Conservation (phyloP, 441 rosid species). For the Gossypium trilobum region DNA sequence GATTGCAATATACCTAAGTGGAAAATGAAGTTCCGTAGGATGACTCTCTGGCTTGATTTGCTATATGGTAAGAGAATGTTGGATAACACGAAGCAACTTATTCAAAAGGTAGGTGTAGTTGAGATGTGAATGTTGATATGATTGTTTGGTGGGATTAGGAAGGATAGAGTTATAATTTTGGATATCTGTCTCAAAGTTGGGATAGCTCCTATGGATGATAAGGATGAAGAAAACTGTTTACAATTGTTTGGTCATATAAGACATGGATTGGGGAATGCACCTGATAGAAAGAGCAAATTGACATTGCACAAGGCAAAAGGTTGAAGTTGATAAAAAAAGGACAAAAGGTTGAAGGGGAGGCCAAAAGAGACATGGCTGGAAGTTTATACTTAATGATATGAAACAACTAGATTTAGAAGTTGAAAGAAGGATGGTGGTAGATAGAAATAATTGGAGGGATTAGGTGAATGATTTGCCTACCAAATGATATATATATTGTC, state of each 20-base stretch:
- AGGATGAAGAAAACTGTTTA: neutral
- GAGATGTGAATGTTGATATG: neutral
- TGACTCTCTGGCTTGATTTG: neutral
- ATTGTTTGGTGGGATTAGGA: neutral
- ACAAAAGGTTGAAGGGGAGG: neutral
- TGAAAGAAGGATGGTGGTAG: neutral
- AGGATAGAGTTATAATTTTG: neutral
- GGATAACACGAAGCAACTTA: neutral
- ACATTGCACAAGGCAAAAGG: neutral
- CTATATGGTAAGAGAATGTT: neutral
- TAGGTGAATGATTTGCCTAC: neutral
- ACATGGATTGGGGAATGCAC: neutral
- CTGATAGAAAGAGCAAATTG: neutral
- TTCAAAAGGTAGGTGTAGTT: neutral
- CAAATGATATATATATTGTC: neutral
- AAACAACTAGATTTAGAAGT: neutral
- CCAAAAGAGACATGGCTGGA: neutral
- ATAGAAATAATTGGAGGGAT: neutral
- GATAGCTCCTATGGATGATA: neutral
- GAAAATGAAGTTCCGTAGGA: neutral
- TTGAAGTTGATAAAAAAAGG: neutral
- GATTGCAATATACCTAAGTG: neutral
- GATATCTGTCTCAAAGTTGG: neutral
- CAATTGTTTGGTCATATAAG: neutral
- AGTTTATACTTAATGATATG: neutral